A percentile compares a stretch with the other conserved stretches of the same genome.
phyloP scores from a whole-genome alignment of 805 yeast species.

The Ogataea wickerhamii region DNA sequence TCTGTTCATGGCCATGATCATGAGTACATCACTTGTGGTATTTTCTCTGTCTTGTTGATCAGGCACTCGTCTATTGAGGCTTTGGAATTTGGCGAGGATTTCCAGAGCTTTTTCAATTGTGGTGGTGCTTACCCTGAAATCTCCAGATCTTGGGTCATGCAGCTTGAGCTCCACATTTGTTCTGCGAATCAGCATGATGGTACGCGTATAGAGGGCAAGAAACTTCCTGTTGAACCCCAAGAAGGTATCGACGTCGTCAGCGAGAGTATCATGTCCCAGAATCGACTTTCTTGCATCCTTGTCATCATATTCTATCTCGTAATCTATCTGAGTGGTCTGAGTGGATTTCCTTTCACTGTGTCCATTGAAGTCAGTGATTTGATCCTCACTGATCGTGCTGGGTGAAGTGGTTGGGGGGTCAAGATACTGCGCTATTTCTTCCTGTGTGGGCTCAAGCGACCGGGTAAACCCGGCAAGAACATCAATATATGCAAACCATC shows the following conservation, averaged over 20 bases:
- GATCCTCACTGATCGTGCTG: neutral
- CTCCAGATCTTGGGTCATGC: constrained; percentile 1
- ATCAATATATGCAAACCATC: constrained; percentile 71
- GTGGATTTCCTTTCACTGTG: neutral
- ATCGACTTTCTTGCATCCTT: constrained; percentile 9
- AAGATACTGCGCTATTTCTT: constrained; percentile 18
- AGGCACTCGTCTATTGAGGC: constrained; percentile 18
- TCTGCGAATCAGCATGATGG: constrained; percentile 39
- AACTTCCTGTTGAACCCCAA: constrained; percentile 65
- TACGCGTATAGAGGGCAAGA: constrained; percentile 53
- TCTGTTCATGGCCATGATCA: constrained; percentile 45
- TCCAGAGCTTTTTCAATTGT: constrained; percentile 39
- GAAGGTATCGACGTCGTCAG: constrained; percentile 52
- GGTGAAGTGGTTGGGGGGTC: constrained; percentile 4
- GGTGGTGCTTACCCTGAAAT: constrained; percentile 12
- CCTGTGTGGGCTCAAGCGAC: constrained; percentile 34
- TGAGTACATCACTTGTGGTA: constrained; percentile 15
- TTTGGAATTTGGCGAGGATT: constrained; percentile 32
- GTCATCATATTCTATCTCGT: constrained; percentile 23
- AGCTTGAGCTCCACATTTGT: constrained; percentile 19
- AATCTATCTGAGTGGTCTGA: constrained; percentile 23
- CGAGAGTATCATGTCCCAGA: constrained; percentile 26
- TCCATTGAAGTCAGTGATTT: neutral
- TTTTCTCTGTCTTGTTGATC: constrained; percentile 3
- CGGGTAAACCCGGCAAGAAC: constrained; percentile 61